Conservation (phyloP, 352 stramenopile species). For the Aphanomyces stellatus region DNA sequence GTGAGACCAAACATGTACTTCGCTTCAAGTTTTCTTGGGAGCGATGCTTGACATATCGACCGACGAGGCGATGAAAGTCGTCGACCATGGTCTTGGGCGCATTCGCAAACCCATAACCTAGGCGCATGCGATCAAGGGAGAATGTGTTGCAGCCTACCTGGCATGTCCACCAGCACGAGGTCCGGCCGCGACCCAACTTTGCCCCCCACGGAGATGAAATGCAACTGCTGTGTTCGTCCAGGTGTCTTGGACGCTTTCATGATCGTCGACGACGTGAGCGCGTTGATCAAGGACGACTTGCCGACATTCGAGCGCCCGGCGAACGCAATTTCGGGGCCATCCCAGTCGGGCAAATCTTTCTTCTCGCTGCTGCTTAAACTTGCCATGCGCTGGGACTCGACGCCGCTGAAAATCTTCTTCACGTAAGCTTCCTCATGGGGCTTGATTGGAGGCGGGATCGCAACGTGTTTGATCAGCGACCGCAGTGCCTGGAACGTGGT, state of each 20-base stretch:
- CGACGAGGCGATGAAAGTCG: constrained; percentile 68
- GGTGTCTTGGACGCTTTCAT: constrained; percentile 79
- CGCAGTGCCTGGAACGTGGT: constrained; percentile 1
- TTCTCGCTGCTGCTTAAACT: constrained; percentile 14
- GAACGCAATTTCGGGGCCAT: constrained; percentile 74
- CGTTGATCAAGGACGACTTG: constrained; percentile 86
- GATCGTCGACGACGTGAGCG: constrained; percentile 60
- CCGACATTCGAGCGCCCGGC: constrained; percentile 82
- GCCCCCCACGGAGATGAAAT: constrained; percentile 76
- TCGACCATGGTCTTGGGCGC: constrained; percentile 63
- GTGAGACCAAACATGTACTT: constrained; percentile 52
- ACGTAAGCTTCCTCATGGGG: constrained; percentile 19
- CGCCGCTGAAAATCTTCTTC: constrained; percentile 7
- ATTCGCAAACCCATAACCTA: constrained; percentile 73
- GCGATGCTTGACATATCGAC: constrained; percentile 61
- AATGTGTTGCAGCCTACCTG: constrained; percentile 23
- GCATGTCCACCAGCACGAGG: constrained; percentile 75
- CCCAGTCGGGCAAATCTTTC: constrained; percentile 52
- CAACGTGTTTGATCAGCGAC: constrained; percentile 16
- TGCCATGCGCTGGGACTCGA: constrained; percentile 11
- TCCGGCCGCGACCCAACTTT: constrained; percentile 59
- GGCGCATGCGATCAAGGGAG: background rate
- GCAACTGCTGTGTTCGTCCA: constrained; percentile 69
- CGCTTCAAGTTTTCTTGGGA: constrained; percentile 62
- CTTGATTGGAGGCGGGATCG: constrained; percentile 8